Evolutionary conservation across 1,284 basidiomycete genomes (phyloP).

Genomic region (Schizopora paradoxa): DNA sequence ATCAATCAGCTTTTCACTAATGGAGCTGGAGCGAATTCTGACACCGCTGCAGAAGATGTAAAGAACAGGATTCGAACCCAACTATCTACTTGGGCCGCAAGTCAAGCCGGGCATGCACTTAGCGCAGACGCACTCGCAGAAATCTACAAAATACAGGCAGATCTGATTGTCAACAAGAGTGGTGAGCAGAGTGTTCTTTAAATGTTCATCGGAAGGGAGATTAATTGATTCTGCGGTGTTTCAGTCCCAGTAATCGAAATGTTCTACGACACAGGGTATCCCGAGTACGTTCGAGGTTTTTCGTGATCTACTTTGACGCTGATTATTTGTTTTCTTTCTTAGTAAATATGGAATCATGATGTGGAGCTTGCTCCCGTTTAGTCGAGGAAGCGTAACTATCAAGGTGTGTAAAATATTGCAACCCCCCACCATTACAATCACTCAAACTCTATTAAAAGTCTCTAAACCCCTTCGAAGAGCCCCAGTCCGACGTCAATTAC

Average conservation of each 20-base stretch:
- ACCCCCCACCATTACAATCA: neutral
- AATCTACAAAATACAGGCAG: constrained; percentile 38
- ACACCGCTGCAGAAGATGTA: constrained; percentile 24
- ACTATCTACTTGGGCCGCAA: constrained; percentile 34
- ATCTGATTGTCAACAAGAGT: constrained; percentile 39
- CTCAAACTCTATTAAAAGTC: constrained; percentile 28
- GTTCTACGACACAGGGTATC: constrained; percentile 25
- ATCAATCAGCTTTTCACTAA: constrained; percentile 39
- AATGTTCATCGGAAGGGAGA: neutral
- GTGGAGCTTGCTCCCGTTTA: constrained; percentile 51
- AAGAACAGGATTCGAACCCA: constrained; percentile 31
- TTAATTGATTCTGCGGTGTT: neutral
- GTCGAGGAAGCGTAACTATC: constrained; percentile 43
- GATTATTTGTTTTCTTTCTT: neutral
- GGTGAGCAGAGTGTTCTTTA: constrained; percentile 25
- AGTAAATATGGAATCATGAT: constrained; percentile 41
- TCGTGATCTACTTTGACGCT: neutral
- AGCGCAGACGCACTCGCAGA: constrained; percentile 34
- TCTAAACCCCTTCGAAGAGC: constrained; percentile 39
- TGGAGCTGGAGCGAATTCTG: neutral
- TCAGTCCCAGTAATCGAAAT: constrained; percentile 39
- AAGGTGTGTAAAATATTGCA: constrained; percentile 29
- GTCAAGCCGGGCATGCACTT: constrained; percentile 34
- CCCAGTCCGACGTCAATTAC: constrained; percentile 42
- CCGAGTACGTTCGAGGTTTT: constrained; percentile 8